Evolutionary conservation across 2,329 filamentous ascomycete genomes (phyloP).

Genomic region (Aspergillus eucalypticola): DNA sequence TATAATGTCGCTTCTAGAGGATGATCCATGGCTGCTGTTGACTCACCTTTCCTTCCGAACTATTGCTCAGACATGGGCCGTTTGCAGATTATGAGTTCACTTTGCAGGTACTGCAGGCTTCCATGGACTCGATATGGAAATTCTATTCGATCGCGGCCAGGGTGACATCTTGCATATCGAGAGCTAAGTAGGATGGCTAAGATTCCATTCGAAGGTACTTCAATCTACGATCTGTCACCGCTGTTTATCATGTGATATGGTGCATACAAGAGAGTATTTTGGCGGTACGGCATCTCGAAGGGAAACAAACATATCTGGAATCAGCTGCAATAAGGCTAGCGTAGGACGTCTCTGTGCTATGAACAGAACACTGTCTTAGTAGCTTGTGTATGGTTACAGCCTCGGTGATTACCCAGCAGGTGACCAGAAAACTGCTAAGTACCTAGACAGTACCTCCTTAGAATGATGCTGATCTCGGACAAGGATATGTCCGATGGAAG

Average conservation of each 20-base stretch:
- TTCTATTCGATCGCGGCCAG: not conserved
- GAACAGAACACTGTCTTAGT: not conserved
- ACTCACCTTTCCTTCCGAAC: not conserved
- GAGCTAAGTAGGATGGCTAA: not conserved
- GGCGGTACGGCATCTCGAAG: not conserved
- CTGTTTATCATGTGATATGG: conserved; percentile 4
- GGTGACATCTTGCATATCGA: not conserved
- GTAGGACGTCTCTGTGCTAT: not conserved
- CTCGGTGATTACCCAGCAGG: too few species aligned
- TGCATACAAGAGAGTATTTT: not conserved
- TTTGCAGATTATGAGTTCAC: not conserved
- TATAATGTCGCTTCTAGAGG: not conserved
- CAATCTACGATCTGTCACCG: conserved; percentile 1
- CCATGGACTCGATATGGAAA: not conserved
- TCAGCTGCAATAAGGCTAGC: not conserved
- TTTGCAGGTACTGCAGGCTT: not conserved
- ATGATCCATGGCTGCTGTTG: not conserved
- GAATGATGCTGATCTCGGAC: not conserved
- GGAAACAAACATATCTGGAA: not conserved
- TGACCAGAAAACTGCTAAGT: too few species aligned
- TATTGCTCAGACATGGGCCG: not conserved
- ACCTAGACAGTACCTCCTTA: not conserved
- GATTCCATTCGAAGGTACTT: not conserved
- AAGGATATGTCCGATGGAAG: not conserved
- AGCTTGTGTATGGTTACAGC: not conserved